Percentiles rank a stretch among this genome's conserved stretches.
These are phyloP conservation scores for Penicillium sp. DNA, from an alignment of 2,329 filamentous ascomycete genomes.

Conservation along the genomic window DNA sequence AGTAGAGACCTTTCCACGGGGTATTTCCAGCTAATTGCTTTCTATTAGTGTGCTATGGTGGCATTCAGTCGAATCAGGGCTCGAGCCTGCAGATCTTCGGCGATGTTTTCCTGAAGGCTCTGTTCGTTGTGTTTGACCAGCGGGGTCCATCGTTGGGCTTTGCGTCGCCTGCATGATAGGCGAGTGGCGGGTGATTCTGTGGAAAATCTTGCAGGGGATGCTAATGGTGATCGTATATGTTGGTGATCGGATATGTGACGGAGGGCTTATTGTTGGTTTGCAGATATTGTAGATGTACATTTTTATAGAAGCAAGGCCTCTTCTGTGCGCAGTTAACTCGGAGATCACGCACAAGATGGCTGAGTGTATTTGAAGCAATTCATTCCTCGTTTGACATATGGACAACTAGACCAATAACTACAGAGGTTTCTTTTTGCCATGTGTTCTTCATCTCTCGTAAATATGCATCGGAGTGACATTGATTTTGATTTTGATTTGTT, in stretches of 20 bases:
- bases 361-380: conserved; percentile 1
- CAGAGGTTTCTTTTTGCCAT: conserved; percentile 12
- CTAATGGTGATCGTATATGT: not conserved
- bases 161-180: conserved; percentile 44
- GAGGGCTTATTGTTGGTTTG: not conserved
- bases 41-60: conserved; percentile 57
- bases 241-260: not conserved
- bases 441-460: conserved; percentile 24
- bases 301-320: not conserved
- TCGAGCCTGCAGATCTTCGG: conserved; percentile 60
- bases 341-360: not conserved
- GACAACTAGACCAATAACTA: conserved; percentile 4
- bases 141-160: conserved; percentile 54
- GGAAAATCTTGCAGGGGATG: not conserved
- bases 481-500: conserved; percentile 4
- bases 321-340: not conserved
- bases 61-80: conserved; percentile 60
- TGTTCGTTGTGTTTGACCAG: conserved; percentile 63
- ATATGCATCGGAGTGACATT: conserved; percentile 20
- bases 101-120: conserved; percentile 62
- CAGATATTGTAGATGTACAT: conserved; percentile 8
- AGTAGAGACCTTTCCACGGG: not conserved
- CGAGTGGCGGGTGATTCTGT: not conserved
- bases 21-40: conserved; percentile 4
- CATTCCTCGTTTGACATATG: conserved; percentile 14